A percentile compares a stretch with the other conserved stretches of the same genome.
Conservation (phyloP, 2,329 filamentous ascomycete species). For the Decorospora gaudefroyi region DNA sequence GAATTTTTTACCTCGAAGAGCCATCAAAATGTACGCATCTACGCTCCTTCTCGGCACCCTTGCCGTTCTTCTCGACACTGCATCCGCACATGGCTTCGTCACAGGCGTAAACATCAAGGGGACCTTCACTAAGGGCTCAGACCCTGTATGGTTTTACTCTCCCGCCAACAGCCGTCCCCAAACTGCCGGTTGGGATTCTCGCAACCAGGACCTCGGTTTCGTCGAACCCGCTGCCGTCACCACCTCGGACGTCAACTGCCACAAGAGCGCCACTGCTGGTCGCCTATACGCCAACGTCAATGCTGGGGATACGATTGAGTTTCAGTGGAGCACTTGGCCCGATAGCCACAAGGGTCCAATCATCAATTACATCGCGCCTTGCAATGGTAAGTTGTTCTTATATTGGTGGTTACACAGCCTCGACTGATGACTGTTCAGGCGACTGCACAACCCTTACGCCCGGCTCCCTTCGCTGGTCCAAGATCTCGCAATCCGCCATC, state of each 20-base stretch:
- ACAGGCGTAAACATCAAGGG: constrained; percentile 30
- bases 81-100: constrained; percentile 42
- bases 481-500: constrained; percentile 40
- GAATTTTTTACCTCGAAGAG: background rate
- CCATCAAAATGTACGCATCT: constrained; percentile 25
- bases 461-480: constrained; percentile 39
- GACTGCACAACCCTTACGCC: constrained; percentile 40
- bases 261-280: constrained; percentile 46
- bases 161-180: constrained; percentile 29
- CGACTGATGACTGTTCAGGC: constrained; percentile 17
- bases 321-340: constrained; percentile 47
- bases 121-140: constrained; percentile 34
- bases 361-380: constrained; percentile 48
- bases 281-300: constrained; percentile 41
- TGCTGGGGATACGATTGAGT: constrained; percentile 40
- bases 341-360: constrained; percentile 46
- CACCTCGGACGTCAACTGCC: constrained; percentile 45
- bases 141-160: constrained; percentile 43
- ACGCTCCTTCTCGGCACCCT: constrained; percentile 25
- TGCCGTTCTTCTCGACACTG: constrained; percentile 27
- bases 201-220: constrained; percentile 48
- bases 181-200: constrained; percentile 43
- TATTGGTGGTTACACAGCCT: background rate
- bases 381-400: constrained; percentile 30
- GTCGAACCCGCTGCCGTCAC: constrained; percentile 37